These are phyloP conservation scores for Hanseniaspora valbyensis DNA, from an alignment of 805 yeast genomes.

Conservation along the genomic window DNA sequence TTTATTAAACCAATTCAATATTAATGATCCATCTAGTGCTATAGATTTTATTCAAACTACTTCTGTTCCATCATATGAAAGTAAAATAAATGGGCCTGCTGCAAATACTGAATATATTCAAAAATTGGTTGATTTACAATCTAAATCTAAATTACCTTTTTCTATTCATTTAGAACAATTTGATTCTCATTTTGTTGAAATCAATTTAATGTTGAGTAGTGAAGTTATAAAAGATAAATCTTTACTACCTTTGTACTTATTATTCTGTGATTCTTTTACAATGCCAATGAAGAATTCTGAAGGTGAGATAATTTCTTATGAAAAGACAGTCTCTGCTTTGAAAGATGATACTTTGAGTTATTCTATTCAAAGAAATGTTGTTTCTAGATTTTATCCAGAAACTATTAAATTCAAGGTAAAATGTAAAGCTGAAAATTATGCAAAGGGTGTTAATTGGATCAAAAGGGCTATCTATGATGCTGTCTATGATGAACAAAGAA, in stretches of 20 bases:
- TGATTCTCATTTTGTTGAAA: slow-evolving; percentile 65
- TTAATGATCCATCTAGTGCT: slow-evolving; percentile 62
- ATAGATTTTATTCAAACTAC: slow-evolving; percentile 58
- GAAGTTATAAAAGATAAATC: slow-evolving; percentile 36
- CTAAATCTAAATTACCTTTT: slow-evolving; percentile 46
- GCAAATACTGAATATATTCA: slow-evolving; percentile 25
- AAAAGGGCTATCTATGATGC: slow-evolving; percentile 51
- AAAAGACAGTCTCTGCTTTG: slow-evolving; percentile 61
- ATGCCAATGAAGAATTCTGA: slow-evolving; percentile 57
- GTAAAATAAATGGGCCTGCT: slow-evolving; percentile 26
- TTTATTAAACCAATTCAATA: slow-evolving; percentile 48
- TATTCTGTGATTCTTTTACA: slow-evolving; percentile 57
- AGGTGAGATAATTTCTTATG: slow-evolving; percentile 52
- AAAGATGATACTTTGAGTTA: slow-evolving; percentile 63
- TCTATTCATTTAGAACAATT: slow-evolving; percentile 69
- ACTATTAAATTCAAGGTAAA: slow-evolving; percentile 49
- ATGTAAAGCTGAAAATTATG: slow-evolving; percentile 51
- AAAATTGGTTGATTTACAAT: slow-evolving; percentile 19
- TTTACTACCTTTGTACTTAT: slow-evolving; percentile 52
- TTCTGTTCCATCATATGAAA: slow-evolving; percentile 47
- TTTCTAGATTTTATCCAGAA: slow-evolving; percentile 50
- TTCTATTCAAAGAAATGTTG: slow-evolving; percentile 45
- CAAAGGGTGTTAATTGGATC: slow-evolving; percentile 67
- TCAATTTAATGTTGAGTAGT: slow-evolving; percentile 52
- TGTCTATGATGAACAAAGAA: slow-evolving; percentile 61